Evolutionary conservation across 768 basidiomycete genomes (phyloP).

Genomic region (Termitomyces heimii): DNA sequence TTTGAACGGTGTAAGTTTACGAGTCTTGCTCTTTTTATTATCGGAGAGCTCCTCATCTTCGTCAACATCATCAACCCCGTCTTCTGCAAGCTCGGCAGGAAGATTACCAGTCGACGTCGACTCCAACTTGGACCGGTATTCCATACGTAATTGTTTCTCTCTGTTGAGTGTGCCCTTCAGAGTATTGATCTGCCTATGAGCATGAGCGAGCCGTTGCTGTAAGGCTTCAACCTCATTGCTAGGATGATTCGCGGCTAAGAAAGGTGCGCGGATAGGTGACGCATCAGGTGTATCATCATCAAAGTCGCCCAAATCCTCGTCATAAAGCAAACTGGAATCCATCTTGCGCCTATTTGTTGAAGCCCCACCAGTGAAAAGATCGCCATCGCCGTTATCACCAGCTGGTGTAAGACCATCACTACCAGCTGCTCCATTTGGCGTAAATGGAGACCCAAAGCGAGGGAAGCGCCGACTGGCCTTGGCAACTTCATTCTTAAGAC

Average conservation of each 20-base stretch:
- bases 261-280: slow-evolving; percentile 43
- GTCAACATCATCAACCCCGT: slow-evolving; percentile 27
- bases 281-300: slow-evolving; percentile 60
- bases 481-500: slow-evolving; percentile 64
- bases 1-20: slow-evolving; percentile 50
- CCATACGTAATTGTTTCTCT: slow-evolving; percentile 79
- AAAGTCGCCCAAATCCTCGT: slow-evolving; percentile 36
- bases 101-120: slow-evolving; percentile 26
- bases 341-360: slow-evolving; percentile 59
- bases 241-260: slow-evolving; percentile 69
- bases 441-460: slow-evolving; percentile 67
- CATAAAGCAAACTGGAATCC: slow-evolving; percentile 33
- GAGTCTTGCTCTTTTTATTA: slow-evolving; percentile 29
- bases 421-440: slow-evolving; percentile 47
- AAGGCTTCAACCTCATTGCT: slow-evolving; percentile 78
- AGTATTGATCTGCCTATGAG: slow-evolving; percentile 80
- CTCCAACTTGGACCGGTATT: slow-evolving; percentile 51
- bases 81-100: slow-evolving; percentile 40
- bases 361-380: slow-evolving; percentile 61
- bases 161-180: slow-evolving; percentile 73
- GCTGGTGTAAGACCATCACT: slow-evolving; percentile 53
- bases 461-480: slow-evolving; percentile 59
- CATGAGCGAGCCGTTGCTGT: slow-evolving; percentile 77
- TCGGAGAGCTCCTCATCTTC: slow-evolving; percentile 40
- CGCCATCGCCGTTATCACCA: slow-evolving; percentile 50